These are phyloP conservation scores for Eutypa lata DNA, from an alignment of 2,329 filamentous ascomycete genomes.

Conservation along the genomic window DNA sequence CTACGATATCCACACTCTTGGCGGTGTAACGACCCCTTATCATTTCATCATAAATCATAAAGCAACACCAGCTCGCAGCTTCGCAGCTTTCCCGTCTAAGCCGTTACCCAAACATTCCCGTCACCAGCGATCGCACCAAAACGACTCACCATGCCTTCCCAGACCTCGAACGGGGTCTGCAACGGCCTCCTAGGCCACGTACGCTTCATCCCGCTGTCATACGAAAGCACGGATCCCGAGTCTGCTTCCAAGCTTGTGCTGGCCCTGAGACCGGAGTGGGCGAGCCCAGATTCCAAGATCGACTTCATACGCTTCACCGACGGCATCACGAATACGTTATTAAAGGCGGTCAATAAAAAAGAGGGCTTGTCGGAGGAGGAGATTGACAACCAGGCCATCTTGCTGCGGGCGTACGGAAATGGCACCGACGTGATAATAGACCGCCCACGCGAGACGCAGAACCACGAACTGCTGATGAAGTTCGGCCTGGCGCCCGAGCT, in stretches of 20 bases:
- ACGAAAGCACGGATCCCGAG: constrained; percentile 74
- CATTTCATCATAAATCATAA: not conserved
- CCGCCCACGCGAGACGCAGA: constrained; percentile 75
- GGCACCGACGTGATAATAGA: constrained; percentile 95
- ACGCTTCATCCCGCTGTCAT: constrained; percentile 69
- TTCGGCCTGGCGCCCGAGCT: constrained; percentile 81
- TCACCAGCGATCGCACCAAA: constrained; percentile 4
- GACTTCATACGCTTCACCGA: constrained; percentile 92
- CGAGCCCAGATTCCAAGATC: constrained; percentile 66
- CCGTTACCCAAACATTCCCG: not conserved
- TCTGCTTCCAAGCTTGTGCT: constrained; percentile 79
- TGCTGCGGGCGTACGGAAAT: constrained; percentile 90
- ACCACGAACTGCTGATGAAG: constrained; percentile 83
- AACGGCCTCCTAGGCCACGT: constrained; percentile 44
- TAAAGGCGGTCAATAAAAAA: constrained; percentile 71
- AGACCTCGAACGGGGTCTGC: constrained; percentile 13
- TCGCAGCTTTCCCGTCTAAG: no score
- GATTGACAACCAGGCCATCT: constrained; percentile 68
- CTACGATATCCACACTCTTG: not conserved
- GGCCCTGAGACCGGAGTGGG: constrained; percentile 81
- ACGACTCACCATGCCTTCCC: constrained; percentile 19
- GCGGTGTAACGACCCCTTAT: not conserved
- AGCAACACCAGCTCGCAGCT: not conserved
- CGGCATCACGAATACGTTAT: constrained; percentile 92
- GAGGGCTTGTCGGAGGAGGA: constrained; percentile 61